These are phyloP conservation scores for Mycena floridula DNA, from an alignment of 768 basidiomycete genomes.

Conservation along the genomic window DNA sequence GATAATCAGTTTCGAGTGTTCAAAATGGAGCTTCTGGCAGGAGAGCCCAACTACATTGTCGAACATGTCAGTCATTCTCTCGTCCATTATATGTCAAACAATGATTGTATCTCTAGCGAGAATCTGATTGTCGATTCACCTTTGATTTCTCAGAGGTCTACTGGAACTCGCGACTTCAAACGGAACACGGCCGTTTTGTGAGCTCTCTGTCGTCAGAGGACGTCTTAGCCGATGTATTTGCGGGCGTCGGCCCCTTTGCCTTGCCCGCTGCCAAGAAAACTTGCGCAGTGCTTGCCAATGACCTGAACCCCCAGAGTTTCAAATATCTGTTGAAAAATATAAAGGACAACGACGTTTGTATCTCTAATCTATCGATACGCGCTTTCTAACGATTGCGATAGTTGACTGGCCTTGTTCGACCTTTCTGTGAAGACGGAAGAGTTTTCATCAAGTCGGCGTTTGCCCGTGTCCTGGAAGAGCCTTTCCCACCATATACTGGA, in stretches of 20 bases:
- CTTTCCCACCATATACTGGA: conserved; percentile 57
- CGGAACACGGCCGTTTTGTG: conserved; percentile 87
- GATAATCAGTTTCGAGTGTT: conserved; percentile 87
- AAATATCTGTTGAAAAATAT: conserved; percentile 75
- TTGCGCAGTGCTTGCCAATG: conserved; percentile 86
- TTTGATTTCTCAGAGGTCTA: conserved; percentile 97
- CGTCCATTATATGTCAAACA: not conserved
- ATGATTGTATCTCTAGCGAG: conserved; percentile 44
- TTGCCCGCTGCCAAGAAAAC: conserved; percentile 91
- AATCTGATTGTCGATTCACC: conserved; percentile 79
- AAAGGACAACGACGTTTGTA: conserved; percentile 65
- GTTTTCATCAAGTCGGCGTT: conserved; percentile 71
- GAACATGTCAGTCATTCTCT: conserved; percentile 59
- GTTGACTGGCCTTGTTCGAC: conserved; percentile 67
- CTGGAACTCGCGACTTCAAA: conserved; percentile 94
- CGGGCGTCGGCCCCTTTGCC: conserved; percentile 96
- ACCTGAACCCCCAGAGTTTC: conserved; percentile 86
- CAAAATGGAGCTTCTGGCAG: conserved; percentile 94
- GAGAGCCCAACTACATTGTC: conserved; percentile 81
- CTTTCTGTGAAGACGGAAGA: conserved; percentile 80
- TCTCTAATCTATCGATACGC: conserved; percentile 2
- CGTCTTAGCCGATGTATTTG: conserved; percentile 90
- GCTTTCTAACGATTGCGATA: conserved; percentile 21
- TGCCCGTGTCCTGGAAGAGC: conserved; percentile 46
- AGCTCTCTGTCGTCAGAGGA: conserved; percentile 64